Base-by-base conservation (phyloP, 352 stramenopile genomes). In the Pilasporangium apinafurcum region DNA sequence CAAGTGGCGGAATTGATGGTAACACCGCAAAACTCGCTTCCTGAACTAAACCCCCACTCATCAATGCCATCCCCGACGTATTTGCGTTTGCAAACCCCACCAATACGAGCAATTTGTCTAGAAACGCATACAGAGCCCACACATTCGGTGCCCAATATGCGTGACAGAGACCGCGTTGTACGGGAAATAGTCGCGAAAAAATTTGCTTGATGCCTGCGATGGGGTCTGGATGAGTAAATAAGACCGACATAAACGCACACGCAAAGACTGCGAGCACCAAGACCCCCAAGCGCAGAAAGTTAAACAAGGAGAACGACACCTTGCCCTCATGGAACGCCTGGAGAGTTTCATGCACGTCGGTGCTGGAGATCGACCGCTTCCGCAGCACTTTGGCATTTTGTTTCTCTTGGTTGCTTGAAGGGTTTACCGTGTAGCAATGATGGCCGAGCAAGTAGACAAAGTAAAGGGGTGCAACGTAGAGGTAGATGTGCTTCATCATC, bases 121-220 rank as follows among this genome's bases (percentile, higher is more conserved):
- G 29, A 38, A 96, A 94, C 2, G 75, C 77, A 53, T 99, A 99
- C 0, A 99, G 51, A 10, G 96, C 95, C 96, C 96, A 99, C 9
- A 98, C 54, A 59, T 99, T 99, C 6, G 94, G 95, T 3, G 96
- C 96, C 96, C 96, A 99, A 70, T 99, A 99, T 16, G 96, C 88
- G 57, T 99, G 96, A 16, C 96, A 94, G 5, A 99, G 69, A 3
- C 96, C 96, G 44, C 96, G 76, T 33, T 92, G 80, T 48, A 99
- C 98, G 0, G 96, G 96, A 59, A 99, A 99, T 9, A 99, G 70
- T 16, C 96, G 79, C 5, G 61, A 68, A 5, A 90, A 40, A 45
- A 99, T 95, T 69, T 98, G 95, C 44, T 64, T 66, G 37, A 88
- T 55, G 6, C 80, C 78, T 1, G 50, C 57, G 18, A 86, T 48